A percentile compares a stretch with the other conserved stretches of the same genome.
Evolutionary conservation across 331 rosid genomes (phyloP).

Genomic region (Phaseolus coccineus): DNA sequence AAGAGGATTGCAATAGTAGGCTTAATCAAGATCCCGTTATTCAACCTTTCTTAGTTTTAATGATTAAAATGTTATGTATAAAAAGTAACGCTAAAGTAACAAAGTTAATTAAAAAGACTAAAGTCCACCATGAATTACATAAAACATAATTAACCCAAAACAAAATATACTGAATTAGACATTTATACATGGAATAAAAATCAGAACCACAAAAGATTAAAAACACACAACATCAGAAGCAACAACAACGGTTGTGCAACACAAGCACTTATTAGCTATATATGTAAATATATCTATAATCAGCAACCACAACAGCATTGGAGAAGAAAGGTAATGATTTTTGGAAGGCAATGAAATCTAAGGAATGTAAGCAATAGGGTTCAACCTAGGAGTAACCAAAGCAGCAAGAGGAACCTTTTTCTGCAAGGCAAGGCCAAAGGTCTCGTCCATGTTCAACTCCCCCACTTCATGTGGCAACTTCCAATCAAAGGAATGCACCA

Average conservation of each 20-base stretch:
- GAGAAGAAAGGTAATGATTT: background rate
- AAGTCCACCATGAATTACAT: no score
- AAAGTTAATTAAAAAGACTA: no score
- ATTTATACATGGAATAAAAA: no score
- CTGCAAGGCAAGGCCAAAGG: conserved; percentile 46
- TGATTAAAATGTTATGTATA: no score
- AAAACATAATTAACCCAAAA: no score
- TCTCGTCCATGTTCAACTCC: conserved; percentile 44
- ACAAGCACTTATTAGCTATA: background rate
- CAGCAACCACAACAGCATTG: background rate
- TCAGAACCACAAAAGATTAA: no score
- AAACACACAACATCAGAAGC: background rate
- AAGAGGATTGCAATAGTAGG: no score
- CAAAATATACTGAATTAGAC: no score
- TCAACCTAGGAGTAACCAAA: conserved; percentile 36
- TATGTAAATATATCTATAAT: no score
- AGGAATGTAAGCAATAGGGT: conserved; percentile 25
- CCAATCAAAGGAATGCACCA: conserved; percentile 47
- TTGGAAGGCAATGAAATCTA: background rate
- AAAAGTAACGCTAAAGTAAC: no score
- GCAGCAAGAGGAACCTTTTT: conserved; percentile 33
- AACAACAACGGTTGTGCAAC: background rate
- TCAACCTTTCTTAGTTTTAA: no score
- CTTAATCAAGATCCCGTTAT: no score
- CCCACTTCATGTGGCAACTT: conserved; percentile 16